These are phyloP conservation scores for Astrephomene gubernaculifera DNA, from an alignment of 139 green algal genomes.

Conservation along the genomic window DNA sequence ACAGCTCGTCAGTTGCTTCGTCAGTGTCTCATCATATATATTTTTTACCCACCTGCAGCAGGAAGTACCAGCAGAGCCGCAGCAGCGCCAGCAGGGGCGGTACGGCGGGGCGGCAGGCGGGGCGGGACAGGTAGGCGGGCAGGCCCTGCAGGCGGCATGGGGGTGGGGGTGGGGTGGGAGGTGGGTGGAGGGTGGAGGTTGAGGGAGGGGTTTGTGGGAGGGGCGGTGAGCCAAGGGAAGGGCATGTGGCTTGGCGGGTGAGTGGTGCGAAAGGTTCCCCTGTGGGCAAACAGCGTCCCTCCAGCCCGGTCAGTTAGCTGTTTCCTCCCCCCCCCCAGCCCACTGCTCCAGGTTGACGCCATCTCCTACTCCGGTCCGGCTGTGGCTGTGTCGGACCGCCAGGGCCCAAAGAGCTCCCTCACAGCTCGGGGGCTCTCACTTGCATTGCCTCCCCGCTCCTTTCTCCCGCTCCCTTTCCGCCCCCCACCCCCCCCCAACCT, in stretches of 20 bases:
- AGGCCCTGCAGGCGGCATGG: neutral
- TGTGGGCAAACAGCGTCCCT: no score
- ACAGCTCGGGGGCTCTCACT: neutral
- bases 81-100: neutral
- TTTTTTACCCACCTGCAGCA: constrained; percentile 13
- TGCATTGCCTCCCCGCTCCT: neutral
- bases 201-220: neutral
- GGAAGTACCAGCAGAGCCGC: constrained; percentile 29
- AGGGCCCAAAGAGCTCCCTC: neutral
- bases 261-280: no score
- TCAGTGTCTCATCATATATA: no score
- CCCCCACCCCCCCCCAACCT: neutral
- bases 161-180: neutral
- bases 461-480: neutral
- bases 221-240: neutral
- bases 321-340: neutral
- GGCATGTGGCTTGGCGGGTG: neutral
- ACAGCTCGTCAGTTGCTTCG: no score
- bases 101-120: neutral
- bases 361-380: neutral
- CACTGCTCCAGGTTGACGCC: neutral
- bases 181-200: no score
- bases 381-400: neutral
- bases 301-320: neutral
- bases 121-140: neutral